Base-by-base conservation (phyloP, 2,329 filamentous ascomycete species). In the Nothopassalora personata region DNA sequence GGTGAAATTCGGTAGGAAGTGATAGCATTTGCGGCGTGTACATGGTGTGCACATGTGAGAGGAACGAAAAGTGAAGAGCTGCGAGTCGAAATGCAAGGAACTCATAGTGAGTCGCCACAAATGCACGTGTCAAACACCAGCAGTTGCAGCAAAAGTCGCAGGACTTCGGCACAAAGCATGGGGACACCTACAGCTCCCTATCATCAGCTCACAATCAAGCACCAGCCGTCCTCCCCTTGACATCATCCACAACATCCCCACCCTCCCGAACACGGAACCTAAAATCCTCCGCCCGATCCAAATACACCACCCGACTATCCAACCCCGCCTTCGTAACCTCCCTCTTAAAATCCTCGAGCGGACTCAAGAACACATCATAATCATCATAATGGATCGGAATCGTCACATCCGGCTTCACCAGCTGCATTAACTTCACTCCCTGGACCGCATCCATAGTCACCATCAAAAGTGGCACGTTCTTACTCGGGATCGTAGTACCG, bases 391-490 rank as follows among this genome's bases (percentile, higher is more conserved):
- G 84, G 39, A 87, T 81, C 3, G 85, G 84, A 48, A 88, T 82
- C 5, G 83, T 86, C 53, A 87, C 57, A 27, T 86, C 81, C 18
- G 85, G 83, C 31, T 83, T 73, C 33, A 88, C 79, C 58, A 87
- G 64, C 64, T 77, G 74, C 69, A 88, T 81, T 61, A 88, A 69
- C 72, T 85, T 73, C 30, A 88, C 64, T 0, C 85, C 85, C 70
- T 87, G 82, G 67, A 80, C 76, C 23, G 81, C 85, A 69, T 88
- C 85, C 85, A 88, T 88, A 0, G 85, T 88, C 2, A 87, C 82
- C 85, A 87, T 87, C 27, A 87, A 59, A 60, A 87, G 71, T 48
- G 83, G 83, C 69, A 84, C 66, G 5, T 77, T 76, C 0, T 84
- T 83, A 0, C 80, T 78, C 0, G 85, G 86, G 31, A 89, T 83